Base-by-base conservation (phyloP, 2,329 filamentous ascomycete genomes). In the Sordariomycetes sp. region DNA sequence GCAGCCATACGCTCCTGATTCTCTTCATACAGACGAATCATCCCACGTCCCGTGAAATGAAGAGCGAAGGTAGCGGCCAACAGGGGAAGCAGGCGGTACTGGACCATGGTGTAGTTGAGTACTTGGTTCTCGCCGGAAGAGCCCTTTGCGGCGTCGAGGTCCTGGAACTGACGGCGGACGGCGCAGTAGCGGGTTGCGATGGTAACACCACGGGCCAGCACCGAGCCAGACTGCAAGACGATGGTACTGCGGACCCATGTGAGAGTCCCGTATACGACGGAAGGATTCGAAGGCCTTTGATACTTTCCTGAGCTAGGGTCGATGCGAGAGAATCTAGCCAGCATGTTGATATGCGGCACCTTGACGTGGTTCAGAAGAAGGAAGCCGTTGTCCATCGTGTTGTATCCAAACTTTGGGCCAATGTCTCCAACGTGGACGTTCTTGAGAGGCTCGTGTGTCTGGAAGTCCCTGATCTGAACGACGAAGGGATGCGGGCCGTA, bases 311-410 rank as follows among this genome's bases (percentile, higher is more conserved):
- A 77, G 11, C 72, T 66, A 3, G 75, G 72, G 48, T 86, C 79
- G 32, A 87, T 70, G 4, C 71, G 63, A 0, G 80, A 81, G 61
- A 79, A 86, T n/a, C 72, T 67, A 33, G 77, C 75, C 33, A 87
- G 60, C 79, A 87, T 83, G 59, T 75, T 80, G 43, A 76, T 59
- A 50, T 87, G 82, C 2, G 82, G 82, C 12, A 87, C 64, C 55
- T 86, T 47, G 30, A 84, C 67, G 14, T 85, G 65, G 61, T 86
- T 86, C 58, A 88, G 78, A 16, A 87, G 68, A 9, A 86, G 60
- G 64, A 83, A 87, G 2, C 83, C 83, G 45, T 87, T 88, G 54
- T 87, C 83, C 82, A 86, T 85, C 34, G 79, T 84, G 57, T 83
- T 83, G 61, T 83, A 85, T 8, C 80, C 81, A 42, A 83, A 82